Conservation (phyloP, 2,329 filamentous ascomycete species). For the Stachybotrys chartarum region DNA sequence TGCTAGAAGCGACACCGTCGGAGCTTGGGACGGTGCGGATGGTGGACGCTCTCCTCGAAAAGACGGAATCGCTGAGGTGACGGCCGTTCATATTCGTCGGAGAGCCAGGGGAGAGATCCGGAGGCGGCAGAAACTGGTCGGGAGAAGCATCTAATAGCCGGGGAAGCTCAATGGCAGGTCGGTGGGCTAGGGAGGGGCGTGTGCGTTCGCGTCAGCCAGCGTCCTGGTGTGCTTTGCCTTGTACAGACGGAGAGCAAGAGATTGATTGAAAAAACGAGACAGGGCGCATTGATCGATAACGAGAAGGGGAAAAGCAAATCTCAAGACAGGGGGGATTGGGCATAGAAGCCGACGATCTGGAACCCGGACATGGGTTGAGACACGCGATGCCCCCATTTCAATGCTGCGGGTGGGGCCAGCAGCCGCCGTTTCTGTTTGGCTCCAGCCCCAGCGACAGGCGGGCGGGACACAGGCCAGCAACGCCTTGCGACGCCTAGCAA, state of each 20-base stretch:
- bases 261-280: neutral
- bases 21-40: slow-evolving; percentile 52
- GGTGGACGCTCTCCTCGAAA: slow-evolving; percentile 23
- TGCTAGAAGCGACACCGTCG: slow-evolving; percentile 38
- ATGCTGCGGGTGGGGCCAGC: neutral
- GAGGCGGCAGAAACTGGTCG: neutral
- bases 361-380: neutral
- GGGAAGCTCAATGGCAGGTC: neutral
- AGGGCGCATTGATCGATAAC: neutral
- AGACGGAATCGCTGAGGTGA: neutral
- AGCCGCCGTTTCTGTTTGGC: neutral
- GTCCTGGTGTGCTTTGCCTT: neutral
- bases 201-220: neutral
- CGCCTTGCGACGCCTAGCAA: no score
- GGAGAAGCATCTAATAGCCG: neutral
- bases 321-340: neutral
- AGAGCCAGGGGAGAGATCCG: neutral
- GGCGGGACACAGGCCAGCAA: no score
- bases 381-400: neutral
- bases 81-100: neutral
- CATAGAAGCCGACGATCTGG: neutral
- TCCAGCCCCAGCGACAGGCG: neutral
- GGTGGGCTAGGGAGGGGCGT: neutral
- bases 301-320: neutral
- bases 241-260: neutral